Evolutionary conservation across 441 rosid species (phyloP).

Genomic region (Pelargonium citronellum): DNA sequence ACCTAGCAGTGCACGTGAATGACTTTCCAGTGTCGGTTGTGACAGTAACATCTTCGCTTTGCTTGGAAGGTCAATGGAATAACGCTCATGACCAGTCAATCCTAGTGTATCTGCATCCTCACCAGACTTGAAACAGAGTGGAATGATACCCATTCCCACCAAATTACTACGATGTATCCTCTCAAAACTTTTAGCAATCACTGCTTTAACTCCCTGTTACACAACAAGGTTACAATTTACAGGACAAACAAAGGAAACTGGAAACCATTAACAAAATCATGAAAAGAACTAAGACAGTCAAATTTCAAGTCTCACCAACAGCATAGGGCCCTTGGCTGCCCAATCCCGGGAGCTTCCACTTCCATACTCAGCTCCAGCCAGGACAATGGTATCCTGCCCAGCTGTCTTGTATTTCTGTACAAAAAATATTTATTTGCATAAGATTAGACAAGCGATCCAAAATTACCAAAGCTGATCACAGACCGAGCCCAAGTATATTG

Average conservation of each 20-base stretch:
- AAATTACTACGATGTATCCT: constrained; percentile 95
- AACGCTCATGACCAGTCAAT: constrained; percentile 83
- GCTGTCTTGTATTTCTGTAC: constrained; percentile 70
- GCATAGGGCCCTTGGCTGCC: constrained; percentile 99
- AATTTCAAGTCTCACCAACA: constrained; percentile 43
- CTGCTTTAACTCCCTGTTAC: constrained; percentile 90
- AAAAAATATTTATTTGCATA: too few relatives aligned
- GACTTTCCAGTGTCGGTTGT: constrained; percentile 76
- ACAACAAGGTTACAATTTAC: background rate
- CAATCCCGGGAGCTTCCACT: constrained; percentile 99
- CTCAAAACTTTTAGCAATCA: constrained; percentile 93
- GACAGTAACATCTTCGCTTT: constrained; percentile 75
- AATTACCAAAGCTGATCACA: too few relatives aligned
- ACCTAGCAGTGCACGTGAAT: constrained; percentile 82
- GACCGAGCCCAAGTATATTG: too few relatives aligned
- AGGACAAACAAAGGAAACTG: too few relatives aligned
- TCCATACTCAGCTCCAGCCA: constrained; percentile 98
- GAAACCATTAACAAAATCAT: background rate
- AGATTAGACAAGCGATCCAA: too few relatives aligned
- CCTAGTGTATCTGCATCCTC: constrained; percentile 86
- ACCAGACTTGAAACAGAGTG: constrained; percentile 87
- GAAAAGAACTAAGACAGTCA: background rate
- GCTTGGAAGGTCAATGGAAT: constrained; percentile 76
- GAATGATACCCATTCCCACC: constrained; percentile 96
- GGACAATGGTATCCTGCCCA: constrained; percentile 70